Evolutionary conservation across 2,329 filamentous ascomycete species (phyloP).

Genomic region (Trichoderma aggressivum): DNA sequence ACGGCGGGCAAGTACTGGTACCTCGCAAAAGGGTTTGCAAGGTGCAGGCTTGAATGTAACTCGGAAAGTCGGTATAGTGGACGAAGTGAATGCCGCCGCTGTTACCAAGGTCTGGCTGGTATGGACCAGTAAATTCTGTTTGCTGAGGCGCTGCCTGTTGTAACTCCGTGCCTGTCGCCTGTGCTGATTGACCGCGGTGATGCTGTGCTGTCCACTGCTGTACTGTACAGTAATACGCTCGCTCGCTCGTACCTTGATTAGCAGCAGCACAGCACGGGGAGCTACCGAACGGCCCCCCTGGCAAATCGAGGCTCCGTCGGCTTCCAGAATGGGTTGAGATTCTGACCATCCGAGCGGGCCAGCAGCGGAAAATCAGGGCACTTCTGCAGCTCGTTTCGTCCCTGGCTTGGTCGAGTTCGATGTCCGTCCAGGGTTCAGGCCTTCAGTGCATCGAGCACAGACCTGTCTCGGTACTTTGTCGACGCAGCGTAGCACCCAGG

Average conservation of each 20-base stretch:
- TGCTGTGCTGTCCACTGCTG: neutral
- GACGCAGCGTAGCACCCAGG: neutral
- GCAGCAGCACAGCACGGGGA: neutral
- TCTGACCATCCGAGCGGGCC: neutral
- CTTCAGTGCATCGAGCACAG: neutral
- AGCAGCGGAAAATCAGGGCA: neutral
- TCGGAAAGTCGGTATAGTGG: neutral
- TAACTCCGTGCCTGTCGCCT: neutral
- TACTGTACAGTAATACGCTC: no score
- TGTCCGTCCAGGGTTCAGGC: no score
- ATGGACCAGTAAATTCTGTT: neutral
- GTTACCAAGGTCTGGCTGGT: no score
- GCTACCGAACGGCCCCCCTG: neutral
- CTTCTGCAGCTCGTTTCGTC: neutral
- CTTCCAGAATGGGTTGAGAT: constrained; percentile 1
- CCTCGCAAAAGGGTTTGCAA: neutral
- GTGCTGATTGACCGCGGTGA: neutral
- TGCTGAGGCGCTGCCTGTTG: no score
- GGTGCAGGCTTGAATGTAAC: neutral
- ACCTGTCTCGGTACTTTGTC: neutral
- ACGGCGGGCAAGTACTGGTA: neutral
- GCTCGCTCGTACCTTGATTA: no score
- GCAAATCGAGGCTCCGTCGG: neutral
- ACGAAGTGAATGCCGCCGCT: neutral
- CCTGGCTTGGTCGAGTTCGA: neutral